phyloP scores from a whole-genome alignment of 2,329 filamentous ascomycete genomes.

The Bipolaris zeicola region DNA sequence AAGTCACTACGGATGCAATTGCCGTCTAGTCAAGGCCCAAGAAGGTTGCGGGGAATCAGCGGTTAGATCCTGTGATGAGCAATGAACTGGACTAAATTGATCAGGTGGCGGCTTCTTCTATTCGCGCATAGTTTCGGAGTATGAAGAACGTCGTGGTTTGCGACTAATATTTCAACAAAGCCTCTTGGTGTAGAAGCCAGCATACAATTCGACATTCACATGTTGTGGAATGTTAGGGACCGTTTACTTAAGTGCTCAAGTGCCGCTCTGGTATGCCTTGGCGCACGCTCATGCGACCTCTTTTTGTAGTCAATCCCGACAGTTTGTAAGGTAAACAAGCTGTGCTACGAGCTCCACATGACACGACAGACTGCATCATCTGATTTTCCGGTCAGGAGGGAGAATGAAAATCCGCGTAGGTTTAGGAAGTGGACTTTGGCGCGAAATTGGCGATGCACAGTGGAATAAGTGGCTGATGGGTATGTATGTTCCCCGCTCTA shows the following conservation, averaged over 20 bases:
- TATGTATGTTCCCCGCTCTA: neutral
- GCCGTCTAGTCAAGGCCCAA: slow-evolving; percentile 12
- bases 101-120: neutral
- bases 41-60: slow-evolving; percentile 17
- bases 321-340: neutral
- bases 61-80: slow-evolving; percentile 16
- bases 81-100: slow-evolving; percentile 4
- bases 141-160: neutral
- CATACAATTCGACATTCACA: neutral
- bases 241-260: neutral
- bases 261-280: neutral
- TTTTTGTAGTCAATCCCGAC: neutral
- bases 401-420: neutral
- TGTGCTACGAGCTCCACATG: neutral
- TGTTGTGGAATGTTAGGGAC: neutral
- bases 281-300: neutral
- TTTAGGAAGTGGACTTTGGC: neutral
- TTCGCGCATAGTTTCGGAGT: neutral
- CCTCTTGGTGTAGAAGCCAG: neutral
- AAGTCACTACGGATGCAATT: slow-evolving; percentile 19
- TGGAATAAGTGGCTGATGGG: neutral
- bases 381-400: neutral
- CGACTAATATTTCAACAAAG: neutral
- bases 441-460: neutral
- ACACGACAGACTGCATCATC: slow-evolving; percentile 1